phyloP scores from a whole-genome alignment of 23 red algal species.

The Gracilaria domingensis region DNA sequence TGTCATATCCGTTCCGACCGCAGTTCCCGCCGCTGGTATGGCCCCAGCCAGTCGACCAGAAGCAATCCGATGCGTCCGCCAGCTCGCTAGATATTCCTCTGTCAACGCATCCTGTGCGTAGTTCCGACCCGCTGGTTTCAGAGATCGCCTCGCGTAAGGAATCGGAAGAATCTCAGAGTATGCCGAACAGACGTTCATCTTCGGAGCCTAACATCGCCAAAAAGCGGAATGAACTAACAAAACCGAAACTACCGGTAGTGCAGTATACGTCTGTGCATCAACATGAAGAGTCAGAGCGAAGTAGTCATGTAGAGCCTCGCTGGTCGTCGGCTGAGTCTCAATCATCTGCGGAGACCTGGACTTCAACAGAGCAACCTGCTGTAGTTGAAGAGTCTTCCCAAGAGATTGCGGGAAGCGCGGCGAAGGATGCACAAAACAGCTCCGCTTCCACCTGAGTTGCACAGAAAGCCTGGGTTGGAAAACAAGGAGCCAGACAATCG shows the following conservation, averaged over 20 bases:
- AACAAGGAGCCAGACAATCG: background rate
- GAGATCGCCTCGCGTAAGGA: background rate
- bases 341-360: background rate
- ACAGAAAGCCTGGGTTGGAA: no score
- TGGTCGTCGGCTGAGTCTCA: conserved; percentile 8
- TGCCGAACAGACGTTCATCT: background rate
- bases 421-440: background rate
- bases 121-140: background rate
- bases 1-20: background rate
- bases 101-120: background rate
- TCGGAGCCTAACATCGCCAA: background rate
- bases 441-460: background rate
- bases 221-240: background rate
- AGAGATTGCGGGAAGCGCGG: background rate
- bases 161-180: background rate
- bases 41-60: background rate
- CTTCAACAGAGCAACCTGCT: conserved; percentile 2
- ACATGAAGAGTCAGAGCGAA: background rate
- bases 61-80: background rate
- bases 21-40: conserved; percentile 29
- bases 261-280: background rate
- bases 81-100: background rate
- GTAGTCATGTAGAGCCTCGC: conserved; percentile 1
- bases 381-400: background rate
- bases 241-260: background rate